Base-by-base conservation (phyloP, 2,329 filamentous ascomycete species). In the Sporothrix mexicana region DNA sequence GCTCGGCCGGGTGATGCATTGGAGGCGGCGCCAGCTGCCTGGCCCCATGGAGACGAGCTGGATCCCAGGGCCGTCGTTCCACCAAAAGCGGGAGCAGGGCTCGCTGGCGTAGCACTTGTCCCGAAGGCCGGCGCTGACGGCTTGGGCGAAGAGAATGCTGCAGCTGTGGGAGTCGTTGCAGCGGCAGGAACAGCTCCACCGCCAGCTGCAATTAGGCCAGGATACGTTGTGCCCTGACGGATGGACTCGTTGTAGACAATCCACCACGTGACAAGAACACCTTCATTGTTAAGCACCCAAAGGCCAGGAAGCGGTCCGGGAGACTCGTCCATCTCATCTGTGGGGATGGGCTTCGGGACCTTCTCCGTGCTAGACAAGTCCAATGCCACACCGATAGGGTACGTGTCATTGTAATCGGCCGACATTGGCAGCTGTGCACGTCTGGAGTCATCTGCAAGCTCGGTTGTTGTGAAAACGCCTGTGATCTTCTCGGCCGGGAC, bases 221-320 rank as follows among this genome's bases (percentile, higher is more conserved):
- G 88, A 80, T 94, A 98, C 0, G 89, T 88, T 7, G 88, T 89
- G 3, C 91, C 91, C 77, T 91, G 85, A 73, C 91, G 89, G 74
- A 99, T 90, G 1, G 95, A 94, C 57, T 97, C 94, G 49, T 92
- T 89, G 82, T 98, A 98, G 23, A 98, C 88, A 59, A 98, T 83
- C 93, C 95, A 98, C 94, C 95, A 99, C 13, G 90, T 88, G 62
- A 89, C 90, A 17, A 99, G 84, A 10, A 97, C 83, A 75, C 96
- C 96, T 78, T 98, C 93, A 76, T 97, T 91, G 74, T 97, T 98
- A 17, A 99, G 84, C 43, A 94, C 87, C 86, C 96, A 91, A 57
- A 97, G 85, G 12, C 91, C 93, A 6, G 96, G 96, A 9, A 98
- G 82, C 13, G 96, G 95, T 0, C 89, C 90, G 0, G 91, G 87